Base-by-base conservation (phyloP, 495 filamentous ascomycete species). In the Chaetomidium leptoderma region DNA sequence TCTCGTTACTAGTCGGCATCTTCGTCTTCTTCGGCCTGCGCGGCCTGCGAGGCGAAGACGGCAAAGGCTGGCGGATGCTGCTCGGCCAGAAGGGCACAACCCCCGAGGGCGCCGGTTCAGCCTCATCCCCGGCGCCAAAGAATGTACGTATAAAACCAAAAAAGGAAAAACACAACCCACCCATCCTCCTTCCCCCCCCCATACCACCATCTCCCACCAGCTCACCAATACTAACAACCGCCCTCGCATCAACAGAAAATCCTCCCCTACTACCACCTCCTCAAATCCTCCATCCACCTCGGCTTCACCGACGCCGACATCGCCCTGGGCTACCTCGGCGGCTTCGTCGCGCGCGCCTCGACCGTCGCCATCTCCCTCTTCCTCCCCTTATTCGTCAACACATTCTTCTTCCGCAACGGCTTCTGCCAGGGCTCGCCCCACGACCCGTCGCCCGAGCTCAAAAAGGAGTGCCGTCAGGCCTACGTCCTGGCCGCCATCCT, bases 311-410 rank as follows among this genome's bases (percentile, higher is more conserved):
- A 92, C 66, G 75, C 80, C 24, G 81, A 85, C 48, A 92, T 99
- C 65, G 84, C 85, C 37, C 78, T 97, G 0, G 90, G 88, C 17
- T 99, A 97, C 63, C 73, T 97, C 0, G 93, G 92, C 55, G 92
- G 92, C 16, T 96, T 99, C 61, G 92, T 97, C 1, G 93, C 95
- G 5, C 85, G 93, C 49, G 90, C 93, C 11, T 96, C 90, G n/a
- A 95, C 91, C 0, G 92, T 99, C 40, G 92, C 87, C 11, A 95
- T 97, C 53, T 92, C 90, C 1, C 77, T 96, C 9, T 99, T 97
- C 74, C 86, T 99, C 48, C 95, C 93, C 6, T 79, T 99, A 5
- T 92, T 85, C 59, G 83, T 96, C 57, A 97, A 99, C 65, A 79
- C 86, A 37, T 96, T 90, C 70, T 98, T 92, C 70, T 86, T 90